These are phyloP conservation scores for Protomyces gravidus DNA, from an alignment of 1,139 yeast genomes.

Conservation along the genomic window DNA sequence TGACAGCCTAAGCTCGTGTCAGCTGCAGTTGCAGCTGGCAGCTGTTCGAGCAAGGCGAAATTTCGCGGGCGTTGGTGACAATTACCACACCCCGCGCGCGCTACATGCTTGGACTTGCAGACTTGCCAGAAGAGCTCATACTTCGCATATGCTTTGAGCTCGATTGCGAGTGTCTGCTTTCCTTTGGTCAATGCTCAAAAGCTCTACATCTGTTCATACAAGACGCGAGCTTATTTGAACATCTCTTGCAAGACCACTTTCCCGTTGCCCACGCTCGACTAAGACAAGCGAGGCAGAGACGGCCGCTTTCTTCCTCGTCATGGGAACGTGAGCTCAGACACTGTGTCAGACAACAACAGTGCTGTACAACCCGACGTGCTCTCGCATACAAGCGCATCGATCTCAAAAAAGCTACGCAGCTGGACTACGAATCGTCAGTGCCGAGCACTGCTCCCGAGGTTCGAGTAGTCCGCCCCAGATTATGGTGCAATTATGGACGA, in stretches of 20 bases:
- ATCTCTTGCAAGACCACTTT: neutral
- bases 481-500: no score
- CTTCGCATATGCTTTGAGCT: neutral
- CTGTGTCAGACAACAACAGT: neutral
- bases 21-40: no score
- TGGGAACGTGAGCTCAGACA: neutral
- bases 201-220: neutral
- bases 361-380: neutral
- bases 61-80: no score
- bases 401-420: no score
- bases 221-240: neutral
- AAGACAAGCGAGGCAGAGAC: neutral
- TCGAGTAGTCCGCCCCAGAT: no score
- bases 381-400: no score
- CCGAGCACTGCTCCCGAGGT: no score
- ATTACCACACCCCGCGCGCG: no score
- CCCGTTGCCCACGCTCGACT: neutral
- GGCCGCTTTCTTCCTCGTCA: neutral
- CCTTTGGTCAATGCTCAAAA: neutral
- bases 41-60: no score
- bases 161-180: neutral
- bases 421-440: no score
- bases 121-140: neutral
- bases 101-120: neutral
- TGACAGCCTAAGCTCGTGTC: no score